phyloP scores from a whole-genome alignment of 805 yeast genomes.

The Starmera dryadoides region DNA sequence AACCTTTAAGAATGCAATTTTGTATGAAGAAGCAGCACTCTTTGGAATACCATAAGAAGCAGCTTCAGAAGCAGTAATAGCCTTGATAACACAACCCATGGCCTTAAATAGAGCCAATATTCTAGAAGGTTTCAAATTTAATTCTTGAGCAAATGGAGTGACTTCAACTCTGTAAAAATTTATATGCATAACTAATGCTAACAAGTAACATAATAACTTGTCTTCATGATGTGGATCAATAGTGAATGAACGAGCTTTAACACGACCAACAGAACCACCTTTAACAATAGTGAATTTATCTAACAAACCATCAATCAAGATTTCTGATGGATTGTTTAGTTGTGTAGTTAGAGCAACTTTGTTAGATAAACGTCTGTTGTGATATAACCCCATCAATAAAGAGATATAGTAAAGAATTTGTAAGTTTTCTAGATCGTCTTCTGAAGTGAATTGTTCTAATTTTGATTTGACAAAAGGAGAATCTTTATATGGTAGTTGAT shows the following conservation, averaged over 20 bases:
- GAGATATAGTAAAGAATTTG: conserved; percentile 78
- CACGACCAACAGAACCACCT: conserved; percentile 60
- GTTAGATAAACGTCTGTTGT: conserved; percentile 58
- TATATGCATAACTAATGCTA: conserved; percentile 67
- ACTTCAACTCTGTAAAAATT: conserved; percentile 71
- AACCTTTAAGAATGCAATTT: conserved; percentile 76
- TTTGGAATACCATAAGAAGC: conserved; percentile 65
- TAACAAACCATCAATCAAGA: conserved; percentile 63
- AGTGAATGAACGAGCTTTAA: conserved; percentile 68
- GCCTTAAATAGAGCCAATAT: conserved; percentile 64
- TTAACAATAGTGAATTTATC: conserved; percentile 62
- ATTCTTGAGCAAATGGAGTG: conserved; percentile 77
- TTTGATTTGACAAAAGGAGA: conserved; percentile 50
- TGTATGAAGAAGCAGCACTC: conserved; percentile 52
- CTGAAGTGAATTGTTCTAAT: conserved; percentile 31
- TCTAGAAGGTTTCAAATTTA: conserved; percentile 72
- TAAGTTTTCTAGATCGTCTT: conserved; percentile 46
- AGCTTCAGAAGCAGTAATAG: conserved; percentile 66
- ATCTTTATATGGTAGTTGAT: conserved; percentile 53
- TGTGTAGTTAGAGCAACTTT: conserved; percentile 51
- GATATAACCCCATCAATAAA: conserved; percentile 71
- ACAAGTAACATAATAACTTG: conserved; percentile 70
- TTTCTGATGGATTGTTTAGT: conserved; percentile 66
- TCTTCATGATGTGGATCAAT: conserved; percentile 89
- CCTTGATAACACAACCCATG: conserved; percentile 74